Evolutionary conservation across 2,329 filamentous ascomycete genomes (phyloP).

Genomic region (Penicillium thymicola): DNA sequence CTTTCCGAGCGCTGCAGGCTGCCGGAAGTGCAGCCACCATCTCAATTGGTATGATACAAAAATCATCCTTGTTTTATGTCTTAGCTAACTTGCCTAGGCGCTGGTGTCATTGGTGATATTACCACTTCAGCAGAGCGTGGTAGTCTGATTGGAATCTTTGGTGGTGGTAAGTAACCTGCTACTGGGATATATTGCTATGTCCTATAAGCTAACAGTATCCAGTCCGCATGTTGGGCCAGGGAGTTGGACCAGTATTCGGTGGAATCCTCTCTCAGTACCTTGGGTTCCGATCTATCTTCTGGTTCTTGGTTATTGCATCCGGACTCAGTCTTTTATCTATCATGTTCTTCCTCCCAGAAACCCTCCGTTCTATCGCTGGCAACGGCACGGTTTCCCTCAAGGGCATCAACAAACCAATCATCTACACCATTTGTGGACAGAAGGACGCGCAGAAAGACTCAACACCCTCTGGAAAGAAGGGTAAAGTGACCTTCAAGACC

Average conservation of each 20-base stretch:
- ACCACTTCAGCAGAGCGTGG: conserved; percentile 38
- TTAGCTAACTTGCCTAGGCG: conserved; percentile 20
- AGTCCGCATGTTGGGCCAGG: conserved; percentile 46
- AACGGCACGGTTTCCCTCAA: conserved; percentile 42
- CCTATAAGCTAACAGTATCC: conserved; percentile 1
- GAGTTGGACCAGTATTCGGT: conserved; percentile 46
- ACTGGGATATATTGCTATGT: background rate
- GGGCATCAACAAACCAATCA: conserved; percentile 42
- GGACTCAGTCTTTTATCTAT: conserved; percentile 37
- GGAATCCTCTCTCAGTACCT: conserved; percentile 36
- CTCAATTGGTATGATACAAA: conserved; percentile 41
- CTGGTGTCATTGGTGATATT: conserved; percentile 45
- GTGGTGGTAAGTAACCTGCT: conserved; percentile 30
- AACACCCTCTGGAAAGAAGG: conserved; percentile 13
- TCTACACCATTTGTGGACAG: conserved; percentile 30
- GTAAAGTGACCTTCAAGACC: conserved; percentile 32
- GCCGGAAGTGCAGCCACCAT: conserved; percentile 50
- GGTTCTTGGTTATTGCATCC: conserved; percentile 41
- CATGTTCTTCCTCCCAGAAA: conserved; percentile 47
- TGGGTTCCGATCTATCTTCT: conserved; percentile 42
- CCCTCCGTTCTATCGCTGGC: conserved; percentile 45
- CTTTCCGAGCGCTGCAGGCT: conserved; percentile 49
- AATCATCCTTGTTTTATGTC: background rate
- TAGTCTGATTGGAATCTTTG: conserved; percentile 39
- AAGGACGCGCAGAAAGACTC: conserved; percentile 16